Base-by-base conservation (phyloP, 2,329 filamentous ascomycete species). In the Pseudogymnoascus pannorum region DNA sequence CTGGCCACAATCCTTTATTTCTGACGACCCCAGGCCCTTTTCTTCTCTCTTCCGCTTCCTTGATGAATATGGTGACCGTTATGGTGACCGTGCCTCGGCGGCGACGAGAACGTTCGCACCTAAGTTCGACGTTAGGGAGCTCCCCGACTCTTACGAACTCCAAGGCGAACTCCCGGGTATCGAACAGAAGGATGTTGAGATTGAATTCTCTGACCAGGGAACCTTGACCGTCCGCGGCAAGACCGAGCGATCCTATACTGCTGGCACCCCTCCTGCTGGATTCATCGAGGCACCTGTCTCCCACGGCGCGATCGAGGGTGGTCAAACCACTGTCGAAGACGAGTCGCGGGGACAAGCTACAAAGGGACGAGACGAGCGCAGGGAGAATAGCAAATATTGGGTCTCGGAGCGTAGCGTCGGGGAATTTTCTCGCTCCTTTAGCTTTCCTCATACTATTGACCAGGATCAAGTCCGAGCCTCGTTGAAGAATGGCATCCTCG, bases 161-260 rank as follows among this genome's bases (percentile, higher is more conserved):
- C 85, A 92, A 68, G 90, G 89, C 69, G 89, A 93, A 74, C 83
- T 93, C 5, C 87, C 89, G 0, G 90, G 90, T 61, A 79, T 92
- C 68, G 82, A 83, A 65, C 88, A 90, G 76, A 85, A 89, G 68
- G 79, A 92, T 69, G 78, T 94, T 70, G 78, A 81, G 71, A 88
- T 93, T 71, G 89, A 93, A 71, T 93, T 92, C 79, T 86, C 84
- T 62, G 89, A 93, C 71, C 78, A 81, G 42, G 86, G 89, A 76
- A 92, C 88, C 14, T 77, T 93, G 44, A 80, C 84, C 65, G 79
- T 94, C 72, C 84, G 83, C 62, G 90, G 90, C 70, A 84, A 80
- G 65, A 81, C 85, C 61, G 88, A 92, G 75, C 83, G 86, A 66
- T 77, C 77, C 65, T 83, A 85, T 73, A 81, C 83, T 63, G 75